phyloP scores from a whole-genome alignment of 2,329 filamentous ascomycete species.

The Aureobasidium sp. region DNA sequence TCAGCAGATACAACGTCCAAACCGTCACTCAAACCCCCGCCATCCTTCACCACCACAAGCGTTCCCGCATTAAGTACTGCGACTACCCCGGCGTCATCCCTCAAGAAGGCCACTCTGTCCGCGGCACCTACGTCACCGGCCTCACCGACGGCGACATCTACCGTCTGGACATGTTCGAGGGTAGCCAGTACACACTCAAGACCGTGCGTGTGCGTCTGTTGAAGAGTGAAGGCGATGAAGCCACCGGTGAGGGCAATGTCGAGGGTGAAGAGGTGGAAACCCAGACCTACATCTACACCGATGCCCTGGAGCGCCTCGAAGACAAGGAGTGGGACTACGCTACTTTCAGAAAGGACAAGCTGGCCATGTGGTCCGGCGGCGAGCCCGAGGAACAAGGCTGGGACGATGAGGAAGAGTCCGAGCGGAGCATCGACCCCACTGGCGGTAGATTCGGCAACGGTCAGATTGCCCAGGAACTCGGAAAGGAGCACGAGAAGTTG shows the following conservation, averaged over 20 bases:
- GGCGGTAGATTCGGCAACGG: slow-evolving; percentile 36
- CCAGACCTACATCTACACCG: slow-evolving; percentile 45
- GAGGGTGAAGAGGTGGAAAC: slow-evolving; percentile 35
- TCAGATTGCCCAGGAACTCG: slow-evolving; percentile 32
- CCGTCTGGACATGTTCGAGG: slow-evolving; percentile 76
- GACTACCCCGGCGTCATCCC: slow-evolving; percentile 77
- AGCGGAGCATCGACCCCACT: slow-evolving; percentile 28
- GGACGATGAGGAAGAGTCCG: slow-evolving; percentile 31
- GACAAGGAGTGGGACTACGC: slow-evolving; percentile 78
- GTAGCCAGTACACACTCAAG: slow-evolving; percentile 56
- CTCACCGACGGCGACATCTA: slow-evolving; percentile 67
- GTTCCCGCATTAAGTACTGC: slow-evolving; percentile 56
- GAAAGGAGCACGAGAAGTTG: slow-evolving; percentile 20
- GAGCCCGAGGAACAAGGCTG: slow-evolving; percentile 22
- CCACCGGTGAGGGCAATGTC: slow-evolving; percentile 21
- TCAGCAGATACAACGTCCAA: slow-evolving; percentile 31
- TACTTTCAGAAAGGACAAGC: slow-evolving; percentile 69
- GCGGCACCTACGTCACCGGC: slow-evolving; percentile 68
- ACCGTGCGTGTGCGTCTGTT: slow-evolving; percentile 30
- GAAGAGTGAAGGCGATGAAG: slow-evolving; percentile 21
- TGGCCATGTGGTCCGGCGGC: slow-evolving; percentile 49
- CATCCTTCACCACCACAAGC: slow-evolving; percentile 62
- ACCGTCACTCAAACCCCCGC: slow-evolving; percentile 62
- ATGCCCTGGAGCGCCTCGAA: slow-evolving; percentile 48
- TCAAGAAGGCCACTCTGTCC: slow-evolving; percentile 40